A percentile compares a stretch with the other conserved stretches of the same genome.
These are phyloP conservation scores for Prasinococcaceae sp. DNA, from an alignment of 139 green algal species.

Conservation along the genomic window DNA sequence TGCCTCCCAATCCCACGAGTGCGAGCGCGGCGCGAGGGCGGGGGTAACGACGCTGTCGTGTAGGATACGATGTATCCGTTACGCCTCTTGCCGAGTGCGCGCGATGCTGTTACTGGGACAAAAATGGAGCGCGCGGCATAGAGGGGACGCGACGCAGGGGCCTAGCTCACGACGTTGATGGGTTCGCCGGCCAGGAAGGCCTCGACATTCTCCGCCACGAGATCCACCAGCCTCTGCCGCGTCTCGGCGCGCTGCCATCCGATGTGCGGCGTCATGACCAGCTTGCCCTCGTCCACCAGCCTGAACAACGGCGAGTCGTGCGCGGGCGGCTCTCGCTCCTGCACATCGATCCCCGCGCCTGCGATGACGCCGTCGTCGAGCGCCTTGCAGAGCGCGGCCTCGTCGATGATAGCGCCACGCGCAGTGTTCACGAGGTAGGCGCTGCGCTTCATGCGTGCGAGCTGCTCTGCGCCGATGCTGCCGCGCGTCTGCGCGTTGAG, in stretches of 20 bases:
- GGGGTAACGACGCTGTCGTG: too few relatives aligned
- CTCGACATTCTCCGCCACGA: slow-evolving; percentile 17
- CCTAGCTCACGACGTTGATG: slow-evolving; percentile 22
- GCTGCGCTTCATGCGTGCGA: slow-evolving; percentile 18
- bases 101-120: too few relatives aligned
- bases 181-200: slow-evolving; percentile 7
- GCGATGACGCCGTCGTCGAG: slow-evolving; percentile 15
- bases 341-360: slow-evolving; percentile 21
- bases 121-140: too few relatives aligned
- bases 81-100: too few relatives aligned
- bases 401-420: slow-evolving; percentile 10
- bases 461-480: slow-evolving; percentile 6
- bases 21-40: too few relatives aligned
- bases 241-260: slow-evolving; percentile 25
- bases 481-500: slow-evolving; percentile 16
- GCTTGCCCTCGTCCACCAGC: neutral
- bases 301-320: slow-evolving; percentile 9
- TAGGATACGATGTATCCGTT: too few relatives aligned
- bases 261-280: slow-evolving; percentile 25
- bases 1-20: too few relatives aligned
- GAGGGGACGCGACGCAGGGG: too few relatives aligned
- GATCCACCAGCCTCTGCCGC: slow-evolving; percentile 20
- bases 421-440: slow-evolving; percentile 26
- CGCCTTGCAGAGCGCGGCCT: slow-evolving; percentile 11
- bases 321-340: slow-evolving; percentile 16